Conservation (phyloP, 805 yeast species). For the Candida fluviatilis region DNA sequence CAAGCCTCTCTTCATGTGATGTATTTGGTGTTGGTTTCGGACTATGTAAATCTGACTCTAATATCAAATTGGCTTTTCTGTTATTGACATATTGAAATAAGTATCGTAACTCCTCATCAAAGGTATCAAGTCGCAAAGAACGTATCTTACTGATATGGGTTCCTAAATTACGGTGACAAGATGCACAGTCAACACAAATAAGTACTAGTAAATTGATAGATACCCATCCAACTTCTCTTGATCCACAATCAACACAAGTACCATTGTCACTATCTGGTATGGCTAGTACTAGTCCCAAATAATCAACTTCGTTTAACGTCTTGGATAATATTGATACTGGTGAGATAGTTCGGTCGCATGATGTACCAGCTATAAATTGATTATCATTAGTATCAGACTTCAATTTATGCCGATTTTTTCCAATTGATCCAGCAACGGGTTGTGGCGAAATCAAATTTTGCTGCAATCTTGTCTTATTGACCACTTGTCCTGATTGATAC, state of each 20-base stretch:
- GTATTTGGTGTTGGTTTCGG: slow-evolving; percentile 15
- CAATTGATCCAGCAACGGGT: neutral
- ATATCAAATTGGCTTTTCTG: slow-evolving; percentile 49
- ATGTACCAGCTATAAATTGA: slow-evolving; percentile 12
- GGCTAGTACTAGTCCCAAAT: slow-evolving; percentile 35
- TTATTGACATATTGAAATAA: slow-evolving; percentile 55
- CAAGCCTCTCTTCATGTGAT: slow-evolving; percentile 44
- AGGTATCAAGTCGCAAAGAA: slow-evolving; percentile 71
- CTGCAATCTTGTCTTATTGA: slow-evolving; percentile 18
- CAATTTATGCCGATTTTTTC: slow-evolving; percentile 2
- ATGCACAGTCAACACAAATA: slow-evolving; percentile 81
- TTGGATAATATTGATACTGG: slow-evolving; percentile 31
- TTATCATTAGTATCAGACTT: slow-evolving; percentile 8
- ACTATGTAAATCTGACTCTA: slow-evolving; percentile 42
- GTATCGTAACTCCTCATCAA: slow-evolving; percentile 55
- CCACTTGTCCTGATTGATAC: slow-evolving; percentile 52
- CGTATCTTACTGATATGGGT: slow-evolving; percentile 75
- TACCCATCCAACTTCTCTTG: slow-evolving; percentile 72
- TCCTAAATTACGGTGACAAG: slow-evolving; percentile 84
- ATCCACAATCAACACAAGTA: slow-evolving; percentile 77
- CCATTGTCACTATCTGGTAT: slow-evolving; percentile 50
- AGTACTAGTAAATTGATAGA: slow-evolving; percentile 69
- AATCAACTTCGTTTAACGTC: slow-evolving; percentile 16
- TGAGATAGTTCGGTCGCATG: slow-evolving; percentile 16
- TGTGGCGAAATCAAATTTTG: slow-evolving; percentile 8